These are phyloP conservation scores for Sesbania bispinosa DNA, from an alignment of 306 rosid species.

Conservation along the genomic window DNA sequence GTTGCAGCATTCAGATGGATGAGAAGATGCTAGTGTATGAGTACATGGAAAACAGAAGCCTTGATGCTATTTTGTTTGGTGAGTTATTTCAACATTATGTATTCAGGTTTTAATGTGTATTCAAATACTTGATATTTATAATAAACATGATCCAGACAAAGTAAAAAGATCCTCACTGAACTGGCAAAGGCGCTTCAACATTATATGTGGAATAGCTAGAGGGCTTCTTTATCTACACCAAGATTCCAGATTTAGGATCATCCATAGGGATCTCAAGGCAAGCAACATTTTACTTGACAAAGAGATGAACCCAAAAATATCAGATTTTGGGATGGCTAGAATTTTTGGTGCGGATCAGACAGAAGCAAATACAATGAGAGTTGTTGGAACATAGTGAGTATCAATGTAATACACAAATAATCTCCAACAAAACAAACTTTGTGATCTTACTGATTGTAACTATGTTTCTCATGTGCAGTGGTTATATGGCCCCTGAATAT, in stretches of 20 bases:
- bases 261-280: constrained; percentile 83
- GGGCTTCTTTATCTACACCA: constrained; percentile 85
- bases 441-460: background rate
- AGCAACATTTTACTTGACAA: constrained; percentile 68
- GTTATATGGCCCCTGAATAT: constrained; percentile 79
- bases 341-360: constrained; percentile 63
- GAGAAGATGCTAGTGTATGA: constrained; percentile 77
- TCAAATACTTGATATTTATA: background rate
- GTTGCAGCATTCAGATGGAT: constrained; percentile 61
- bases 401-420: background rate
- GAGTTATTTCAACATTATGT: constrained; percentile 25
- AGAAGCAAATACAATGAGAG: constrained; percentile 67
- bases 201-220: constrained; percentile 68
- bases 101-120: background rate
- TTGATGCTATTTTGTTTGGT: constrained; percentile 67
- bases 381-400: constrained; percentile 86
- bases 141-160: constrained; percentile 37
- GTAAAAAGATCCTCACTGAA: constrained; percentile 37
- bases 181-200: constrained; percentile 65
- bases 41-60: constrained; percentile 77
- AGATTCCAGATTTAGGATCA: constrained; percentile 76
- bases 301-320: constrained; percentile 69
- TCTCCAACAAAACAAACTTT: background rate
- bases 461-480: constrained; percentile 38
- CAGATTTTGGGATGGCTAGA: constrained; percentile 87